Base-by-base conservation (phyloP, 2,329 filamentous ascomycete genomes). In the Fusarium siculi region DNA sequence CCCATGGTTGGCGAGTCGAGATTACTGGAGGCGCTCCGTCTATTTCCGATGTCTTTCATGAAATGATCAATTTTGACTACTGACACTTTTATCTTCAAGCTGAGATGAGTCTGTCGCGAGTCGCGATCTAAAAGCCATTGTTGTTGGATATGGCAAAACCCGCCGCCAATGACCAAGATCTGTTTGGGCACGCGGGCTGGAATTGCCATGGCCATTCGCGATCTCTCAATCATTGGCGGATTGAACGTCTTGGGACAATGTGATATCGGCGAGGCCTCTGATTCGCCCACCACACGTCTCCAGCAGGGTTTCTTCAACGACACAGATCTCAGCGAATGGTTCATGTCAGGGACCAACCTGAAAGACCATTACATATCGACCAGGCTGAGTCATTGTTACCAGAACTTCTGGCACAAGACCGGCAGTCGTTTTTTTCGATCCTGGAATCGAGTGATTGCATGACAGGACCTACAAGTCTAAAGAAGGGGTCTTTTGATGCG, bases 161-260 rank as follows among this genome's bases (percentile, higher is more conserved):
- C n/a, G 21, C 66, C 64, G 59, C 76, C 74, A 77, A 77, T 77
- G 61, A 65, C 43, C 66, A 70, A 74, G 55, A 74, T 50, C 53
- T 55, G 18, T 42, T 62, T 47, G 55, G 36, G 64, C 76, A 77
- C 75, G 76, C 60, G 75, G 75, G 72, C 40, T 65, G 30, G 59
- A 57, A 68, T 68, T 67, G 34, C 49, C 57, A 74, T 70, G 58
- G 59, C 60, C 28, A 77, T 77, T 77, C 75, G 75, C 62, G 60
- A 70, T 62, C 43, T 39, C 46, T 43, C 46, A 32, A 40, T 40
- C 36, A 63, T 60, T 49, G 36, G 44, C 64, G 65, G 66, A 70
- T 74, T 77, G 70, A 68, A 47, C 63, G 43, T 49, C 44, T 53
- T 61, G 46, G 65, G 39, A 62, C 72, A 78, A 76, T 78, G 77